Percentiles rank a stretch among this genome's conserved stretches.
phyloP scores from a whole-genome alignment of 208 protist species.

The Crithidia fasciculata region DNA sequence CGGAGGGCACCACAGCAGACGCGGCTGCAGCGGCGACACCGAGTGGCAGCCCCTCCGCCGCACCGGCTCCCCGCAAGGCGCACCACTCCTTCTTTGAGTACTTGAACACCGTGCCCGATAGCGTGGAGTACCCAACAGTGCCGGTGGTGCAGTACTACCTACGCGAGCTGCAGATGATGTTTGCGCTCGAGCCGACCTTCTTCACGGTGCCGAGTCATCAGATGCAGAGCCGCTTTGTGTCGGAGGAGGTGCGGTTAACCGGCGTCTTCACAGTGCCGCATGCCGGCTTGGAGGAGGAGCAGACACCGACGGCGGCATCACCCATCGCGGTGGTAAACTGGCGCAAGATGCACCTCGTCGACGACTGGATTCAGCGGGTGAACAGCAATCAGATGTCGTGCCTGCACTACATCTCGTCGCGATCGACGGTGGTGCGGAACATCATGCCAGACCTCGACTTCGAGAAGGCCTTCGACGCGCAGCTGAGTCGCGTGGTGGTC shows the following conservation, averaged over 20 bases:
- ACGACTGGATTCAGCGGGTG: slow-evolving; percentile 44
- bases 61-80: slow-evolving; percentile 1
- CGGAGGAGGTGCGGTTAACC: slow-evolving; percentile 20
- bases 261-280: slow-evolving; percentile 2
- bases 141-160: slow-evolving; percentile 54
- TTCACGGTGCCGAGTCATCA: slow-evolving; percentile 31
- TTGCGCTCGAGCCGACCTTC: slow-evolving; percentile 42
- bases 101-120: slow-evolving; percentile 47
- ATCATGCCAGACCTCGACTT: slow-evolving; percentile 30
- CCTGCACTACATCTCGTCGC: slow-evolving; percentile 38
- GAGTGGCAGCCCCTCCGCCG: not conserved
- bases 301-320: slow-evolving; percentile 6
- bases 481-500: slow-evolving; percentile 43
- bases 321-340: slow-evolving; percentile 56
- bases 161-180: slow-evolving; percentile 40
- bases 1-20: not conserved
- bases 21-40: not conserved
- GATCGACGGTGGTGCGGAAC: slow-evolving; percentile 30
- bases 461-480: slow-evolving; percentile 39
- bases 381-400: slow-evolving; percentile 37
- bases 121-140: slow-evolving; percentile 45
- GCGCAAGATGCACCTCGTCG: slow-evolving; percentile 56
- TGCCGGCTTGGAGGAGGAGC: slow-evolving; percentile 7
- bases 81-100: slow-evolving; percentile 47
- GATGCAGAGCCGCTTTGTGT: slow-evolving; percentile 23